Evolutionary conservation across 2,329 filamentous ascomycete species (phyloP), one percentile per base, ranked within the genome.

Genomic region (Scorias spongiosa): DNA sequence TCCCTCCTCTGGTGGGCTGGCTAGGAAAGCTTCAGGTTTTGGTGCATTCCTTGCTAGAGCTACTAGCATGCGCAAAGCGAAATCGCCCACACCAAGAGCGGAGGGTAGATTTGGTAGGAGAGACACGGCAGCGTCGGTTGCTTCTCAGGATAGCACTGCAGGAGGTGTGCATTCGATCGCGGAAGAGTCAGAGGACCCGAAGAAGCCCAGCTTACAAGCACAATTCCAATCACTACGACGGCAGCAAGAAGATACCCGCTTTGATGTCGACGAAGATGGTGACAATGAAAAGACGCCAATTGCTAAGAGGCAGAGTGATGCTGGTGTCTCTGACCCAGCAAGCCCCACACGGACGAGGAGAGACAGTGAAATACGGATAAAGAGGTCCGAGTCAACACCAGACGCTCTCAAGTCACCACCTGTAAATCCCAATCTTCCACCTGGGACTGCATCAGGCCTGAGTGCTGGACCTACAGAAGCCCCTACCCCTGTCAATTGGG

Each of bases 401-500:
- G 54, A 51, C 28, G 49, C 51, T 37, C 49, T 56, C 14, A 69
- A 80, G 44, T 78, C 81, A 7, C 66, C 75, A 0, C 76, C 71
- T 2, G 72, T 85, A 12, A 84, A 85, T 52, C 71, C 74, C 3
- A 78, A 73, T 45, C 68, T 95, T 39, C 80, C 86, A 1, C 88
- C 88, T 0, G 88, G 88, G 1, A 95, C 88, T 1, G 86, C 82
- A 7, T 80, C 85, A 10, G 88, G 89, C 5, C 77, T 88, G 37
- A 80, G 80, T 18, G 78, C 80, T 17, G 84, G 84, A 1, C 83
- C 82, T 8, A 80, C 84, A 2, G 77, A 79, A 11, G 84, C 88
- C 55, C 66, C 70, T 29, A 65, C 67, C 20, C 80, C 84, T 18
- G 91, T 98, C n/a, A 87, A 98, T 59, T 98, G 91, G 91, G 91